A percentile compares a stretch with the other conserved stretches of the same genome.
Evolutionary conservation across 192 early-diverging fungal genomes (phyloP).

Genomic region (Rhizophagus sp.): DNA sequence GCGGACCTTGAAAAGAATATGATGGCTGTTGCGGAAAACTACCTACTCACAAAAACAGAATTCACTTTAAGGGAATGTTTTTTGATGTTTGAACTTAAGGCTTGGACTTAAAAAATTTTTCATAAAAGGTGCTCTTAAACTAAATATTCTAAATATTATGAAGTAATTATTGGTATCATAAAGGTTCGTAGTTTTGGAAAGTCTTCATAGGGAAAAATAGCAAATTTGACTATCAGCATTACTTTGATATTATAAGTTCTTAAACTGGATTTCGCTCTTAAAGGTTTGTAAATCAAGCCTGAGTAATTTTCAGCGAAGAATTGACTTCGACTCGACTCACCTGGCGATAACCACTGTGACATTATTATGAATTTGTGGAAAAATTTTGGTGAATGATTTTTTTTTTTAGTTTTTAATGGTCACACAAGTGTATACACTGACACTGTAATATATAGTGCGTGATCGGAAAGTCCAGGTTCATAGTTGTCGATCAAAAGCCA

Average conservation of each 20-base stretch:
- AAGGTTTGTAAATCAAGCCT: neutral
- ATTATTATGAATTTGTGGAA: slow-evolving; percentile 9
- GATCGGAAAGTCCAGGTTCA: neutral
- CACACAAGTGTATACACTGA: neutral
- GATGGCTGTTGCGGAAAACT: slow-evolving; percentile 23
- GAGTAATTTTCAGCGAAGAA: slow-evolving; percentile 10
- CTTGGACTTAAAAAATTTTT: neutral
- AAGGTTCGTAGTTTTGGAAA: neutral
- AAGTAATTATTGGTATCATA: neutral
- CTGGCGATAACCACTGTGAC: slow-evolving; percentile 31
- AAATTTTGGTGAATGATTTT: neutral
- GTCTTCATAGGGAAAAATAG: neutral
- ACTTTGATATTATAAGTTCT: neutral
- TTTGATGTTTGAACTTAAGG: neutral
- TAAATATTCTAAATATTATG: no score
- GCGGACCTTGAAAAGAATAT: slow-evolving; percentile 22
- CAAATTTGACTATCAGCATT: neutral
- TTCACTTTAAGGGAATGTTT: neutral
- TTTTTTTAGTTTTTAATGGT: neutral
- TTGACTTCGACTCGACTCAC: slow-evolving; percentile 8
- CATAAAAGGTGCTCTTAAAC: neutral
- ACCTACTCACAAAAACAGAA: slow-evolving; percentile 20
- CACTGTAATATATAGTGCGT: no score
- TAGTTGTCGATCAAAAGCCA: neutral
- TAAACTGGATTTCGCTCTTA: neutral